Base-by-base conservation (phyloP, 106 monocot species). In the Dactylorhiza incarnata region DNA sequence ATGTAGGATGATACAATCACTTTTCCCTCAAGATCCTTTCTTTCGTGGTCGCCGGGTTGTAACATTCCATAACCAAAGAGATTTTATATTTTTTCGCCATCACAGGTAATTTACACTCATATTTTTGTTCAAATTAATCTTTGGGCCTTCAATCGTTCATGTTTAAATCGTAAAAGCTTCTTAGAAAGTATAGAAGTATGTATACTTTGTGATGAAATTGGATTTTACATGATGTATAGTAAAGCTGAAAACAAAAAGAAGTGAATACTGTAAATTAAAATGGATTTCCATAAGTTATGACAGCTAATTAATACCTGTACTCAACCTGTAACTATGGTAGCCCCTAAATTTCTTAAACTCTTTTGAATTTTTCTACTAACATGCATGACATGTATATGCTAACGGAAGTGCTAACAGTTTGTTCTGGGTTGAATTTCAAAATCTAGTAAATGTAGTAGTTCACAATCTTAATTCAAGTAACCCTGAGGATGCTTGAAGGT, bases 1-100 rank as follows among this genome's bases (percentile, higher is more conserved):
- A 29, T 66, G 71, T 73, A 97, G 97, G 83, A 80, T 97, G 86
- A 87, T 97, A 84, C 89, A 97, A 58, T 89, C 97, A 22, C 85
- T 97, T 58, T 97, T 97, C 73, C 97, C 89, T 61, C 91, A 94
- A 77, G 83, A 83, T 77, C 97, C 97, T 54, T 67, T 91, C 26
- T 97, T 91, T 49, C 89, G 91, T 63, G 97, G 97, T 53, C 89
- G 97, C 43, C 83, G 89, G 70, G 97, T 94, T 81, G 97, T 88
- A 50, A 97, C 97, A 26, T 97, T 97, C 78, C 97, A 94, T 84
- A 97, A 97, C 70, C 93, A 97, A 82, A 81, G 97, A 26, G 97
- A 97, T 68, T 97, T 94, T 73, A 89, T 97, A 78, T 97, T 97
- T 61, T 97, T 97, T 67, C 91, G 97, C 7, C 97, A 97, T 43